Evolutionary conservation across 805 yeast species (phyloP).

Genomic region (Kazachstania taianensis): DNA sequence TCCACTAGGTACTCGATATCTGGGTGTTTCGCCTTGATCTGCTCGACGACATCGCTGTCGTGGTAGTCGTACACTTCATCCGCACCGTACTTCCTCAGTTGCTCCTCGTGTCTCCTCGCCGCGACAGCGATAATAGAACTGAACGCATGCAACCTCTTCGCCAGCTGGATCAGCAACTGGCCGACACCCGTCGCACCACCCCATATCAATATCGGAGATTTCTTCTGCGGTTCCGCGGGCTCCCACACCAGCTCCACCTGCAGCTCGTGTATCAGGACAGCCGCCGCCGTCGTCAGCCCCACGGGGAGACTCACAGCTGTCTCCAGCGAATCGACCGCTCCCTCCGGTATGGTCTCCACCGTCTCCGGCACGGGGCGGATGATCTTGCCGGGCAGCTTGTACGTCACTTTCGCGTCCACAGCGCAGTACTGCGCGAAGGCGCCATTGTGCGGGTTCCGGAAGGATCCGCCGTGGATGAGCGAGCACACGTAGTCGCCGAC

Average conservation of each 20-base stretch:
- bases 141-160: conserved; percentile 35
- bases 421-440: conserved; percentile 47
- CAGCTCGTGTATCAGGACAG: conserved; percentile 27
- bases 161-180: conserved; percentile 45
- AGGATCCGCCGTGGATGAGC: conserved; percentile 44
- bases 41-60: conserved; percentile 34
- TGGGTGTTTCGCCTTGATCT: conserved; percentile 29
- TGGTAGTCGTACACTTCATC: conserved; percentile 41
- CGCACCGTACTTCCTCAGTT: conserved; percentile 38
- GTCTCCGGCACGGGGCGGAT: not conserved
- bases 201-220: conserved; percentile 42
- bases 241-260: conserved; percentile 17
- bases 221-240: conserved; percentile 22
- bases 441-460: conserved; percentile 37
- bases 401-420: conserved; percentile 26
- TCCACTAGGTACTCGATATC: conserved; percentile 27
- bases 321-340: conserved; percentile 40
- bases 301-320: conserved; percentile 54
- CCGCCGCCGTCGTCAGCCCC: conserved; percentile 41
- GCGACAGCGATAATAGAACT: conserved; percentile 39
- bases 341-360: conserved; percentile 14
- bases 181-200: conserved; percentile 68
- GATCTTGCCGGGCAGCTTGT: conserved; percentile 14
- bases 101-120: conserved; percentile 34
- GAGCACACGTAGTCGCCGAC: conserved; percentile 51